These are phyloP conservation scores for Annulohypoxylon maeteangense DNA, from an alignment of 495 filamentous ascomycete genomes.

Conservation along the genomic window DNA sequence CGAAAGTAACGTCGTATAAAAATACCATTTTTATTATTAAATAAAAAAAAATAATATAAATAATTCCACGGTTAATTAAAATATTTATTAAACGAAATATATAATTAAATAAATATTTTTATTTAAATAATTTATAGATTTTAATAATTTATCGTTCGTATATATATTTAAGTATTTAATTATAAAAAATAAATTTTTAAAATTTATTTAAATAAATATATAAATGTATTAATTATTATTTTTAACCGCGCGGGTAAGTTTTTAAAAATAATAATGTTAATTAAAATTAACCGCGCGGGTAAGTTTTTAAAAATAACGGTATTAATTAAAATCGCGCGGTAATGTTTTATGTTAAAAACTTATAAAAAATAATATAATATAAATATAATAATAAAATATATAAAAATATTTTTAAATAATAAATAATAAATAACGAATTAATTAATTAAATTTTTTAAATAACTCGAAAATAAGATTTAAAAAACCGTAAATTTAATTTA, in stretches of 20 bases:
- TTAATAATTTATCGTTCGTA: neutral
- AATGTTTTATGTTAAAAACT: neutral
- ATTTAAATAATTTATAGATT: neutral
- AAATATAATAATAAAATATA: neutral
- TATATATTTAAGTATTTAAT: conserved; percentile 2
- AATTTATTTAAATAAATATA: neutral
- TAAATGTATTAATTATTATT: too few relatives aligned
- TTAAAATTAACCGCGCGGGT: too few relatives aligned
- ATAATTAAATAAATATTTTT: neutral
- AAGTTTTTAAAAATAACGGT: too few relatives aligned
- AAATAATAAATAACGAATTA: neutral
- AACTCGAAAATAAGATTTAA: neutral
- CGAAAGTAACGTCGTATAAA: neutral
- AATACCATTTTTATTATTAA: neutral
- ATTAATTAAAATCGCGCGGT: too few relatives aligned
- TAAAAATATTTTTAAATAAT: neutral
- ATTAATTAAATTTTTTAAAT: neutral
- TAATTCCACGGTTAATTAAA: neutral
- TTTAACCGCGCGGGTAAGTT: too few relatives aligned
- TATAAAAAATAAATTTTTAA: conserved; percentile 2
- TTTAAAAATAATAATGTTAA: too few relatives aligned
- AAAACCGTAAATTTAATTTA: conserved; percentile 2
- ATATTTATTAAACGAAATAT: neutral
- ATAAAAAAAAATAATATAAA: neutral
- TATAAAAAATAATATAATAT: neutral